Evolutionary conservation across 805 yeast genomes (phyloP).

Genomic region (Naumovozyma dairenensis): DNA sequence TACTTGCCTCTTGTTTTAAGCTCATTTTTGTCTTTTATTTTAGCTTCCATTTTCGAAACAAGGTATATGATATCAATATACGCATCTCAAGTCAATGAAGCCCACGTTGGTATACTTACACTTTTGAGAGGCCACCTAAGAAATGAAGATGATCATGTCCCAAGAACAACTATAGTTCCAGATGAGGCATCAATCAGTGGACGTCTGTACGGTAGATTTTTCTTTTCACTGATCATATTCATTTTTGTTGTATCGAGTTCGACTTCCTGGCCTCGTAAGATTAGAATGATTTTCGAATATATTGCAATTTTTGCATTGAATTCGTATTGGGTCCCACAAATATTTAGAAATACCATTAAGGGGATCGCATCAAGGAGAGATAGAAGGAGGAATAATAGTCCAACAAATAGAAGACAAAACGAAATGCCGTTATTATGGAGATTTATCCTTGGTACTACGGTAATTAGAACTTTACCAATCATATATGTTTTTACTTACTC

Average conservation of each 20-base stretch:
- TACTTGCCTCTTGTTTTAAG: conserved; percentile 62
- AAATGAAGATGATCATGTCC: conserved; percentile 11
- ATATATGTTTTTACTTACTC: conserved; percentile 45
- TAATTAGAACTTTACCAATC: conserved; percentile 55
- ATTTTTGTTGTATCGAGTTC: conserved; percentile 50
- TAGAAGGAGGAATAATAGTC: conserved; percentile 9
- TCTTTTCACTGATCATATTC: conserved; percentile 42
- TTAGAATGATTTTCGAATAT: conserved; percentile 51
- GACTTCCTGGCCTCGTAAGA: conserved; percentile 49
- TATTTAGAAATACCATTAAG: conserved; percentile 49
- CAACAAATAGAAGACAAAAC: conserved; percentile 16
- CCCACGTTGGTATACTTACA: conserved; percentile 55
- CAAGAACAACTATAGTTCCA: conserved; percentile 27
- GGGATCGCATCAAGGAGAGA: conserved; percentile 22
- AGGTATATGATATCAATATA: conserved; percentile 60
- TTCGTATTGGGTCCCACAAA: conserved; percentile 86
- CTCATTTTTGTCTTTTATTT: conserved; percentile 57
- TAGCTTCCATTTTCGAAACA: conserved; percentile 67
- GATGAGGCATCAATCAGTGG: conserved; percentile 50
- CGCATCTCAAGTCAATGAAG: conserved; percentile 63
- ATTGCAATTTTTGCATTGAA: conserved; percentile 41
- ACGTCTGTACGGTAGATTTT: conserved; percentile 48
- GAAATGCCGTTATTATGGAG: conserved; percentile 63
- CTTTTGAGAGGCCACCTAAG: conserved; percentile 45
- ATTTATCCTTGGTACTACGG: conserved; percentile 60